phyloP scores from a whole-genome alignment of 192 early-diverging fungal genomes.

The Coemansia sp. region DNA sequence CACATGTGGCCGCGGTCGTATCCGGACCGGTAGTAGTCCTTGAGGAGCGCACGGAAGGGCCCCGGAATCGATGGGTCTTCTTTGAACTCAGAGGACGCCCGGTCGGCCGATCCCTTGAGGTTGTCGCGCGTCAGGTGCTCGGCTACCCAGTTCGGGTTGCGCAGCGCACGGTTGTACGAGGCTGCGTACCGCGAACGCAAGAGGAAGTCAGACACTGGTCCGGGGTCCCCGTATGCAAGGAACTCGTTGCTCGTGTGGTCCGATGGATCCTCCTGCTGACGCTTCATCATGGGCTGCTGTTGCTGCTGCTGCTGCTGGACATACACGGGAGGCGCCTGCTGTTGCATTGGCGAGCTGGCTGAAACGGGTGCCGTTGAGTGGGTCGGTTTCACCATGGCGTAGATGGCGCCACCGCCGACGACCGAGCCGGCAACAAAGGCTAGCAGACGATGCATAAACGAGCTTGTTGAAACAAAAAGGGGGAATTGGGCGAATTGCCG shows the following conservation, averaged over 20 bases:
- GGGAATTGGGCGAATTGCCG: not conserved
- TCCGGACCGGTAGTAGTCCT: slow-evolving; percentile 78
- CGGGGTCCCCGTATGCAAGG: slow-evolving; percentile 51
- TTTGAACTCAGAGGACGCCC: slow-evolving; percentile 69
- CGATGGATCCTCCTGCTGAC: slow-evolving; percentile 10
- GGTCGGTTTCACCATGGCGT: slow-evolving; percentile 13
- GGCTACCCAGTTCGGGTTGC: slow-evolving; percentile 77
- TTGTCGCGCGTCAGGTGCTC: slow-evolving; percentile 67
- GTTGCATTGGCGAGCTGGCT: not conserved
- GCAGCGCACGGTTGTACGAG: slow-evolving; percentile 73
- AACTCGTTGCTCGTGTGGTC: slow-evolving; percentile 32
- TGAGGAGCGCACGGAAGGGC: slow-evolving; percentile 70
- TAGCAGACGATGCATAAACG: slow-evolving; percentile 35
- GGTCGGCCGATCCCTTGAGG: slow-evolving; percentile 57
- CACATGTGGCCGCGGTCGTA: slow-evolving; percentile 94
- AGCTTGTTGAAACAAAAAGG: not conserved
- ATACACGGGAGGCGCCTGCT: slow-evolving; percentile 2
- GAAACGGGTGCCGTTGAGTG: not conserved
- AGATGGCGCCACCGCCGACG: slow-evolving; percentile 45
- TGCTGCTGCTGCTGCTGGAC: slow-evolving; percentile 3
- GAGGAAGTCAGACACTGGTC: slow-evolving; percentile 75
- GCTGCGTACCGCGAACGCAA: slow-evolving; percentile 68
- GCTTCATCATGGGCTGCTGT: not conserved
- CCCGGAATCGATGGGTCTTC: slow-evolving; percentile 75
- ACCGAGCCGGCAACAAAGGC: slow-evolving; percentile 48